Conservation (phyloP, 306 rosid species). For the Malus asiatica region DNA sequence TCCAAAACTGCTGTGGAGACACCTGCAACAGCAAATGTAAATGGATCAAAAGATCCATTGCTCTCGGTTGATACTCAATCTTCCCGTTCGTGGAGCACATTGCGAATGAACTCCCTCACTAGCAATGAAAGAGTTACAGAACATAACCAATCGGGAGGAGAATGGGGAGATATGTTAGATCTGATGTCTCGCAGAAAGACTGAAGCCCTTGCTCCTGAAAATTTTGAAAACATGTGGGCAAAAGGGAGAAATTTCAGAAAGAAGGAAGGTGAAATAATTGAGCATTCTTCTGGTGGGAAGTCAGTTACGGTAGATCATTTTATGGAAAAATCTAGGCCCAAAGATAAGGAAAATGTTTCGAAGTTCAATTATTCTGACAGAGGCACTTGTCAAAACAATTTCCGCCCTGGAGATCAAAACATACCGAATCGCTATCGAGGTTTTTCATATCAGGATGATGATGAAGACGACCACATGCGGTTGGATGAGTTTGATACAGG, state of each 20-base stretch:
- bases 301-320: conserved; percentile 25
- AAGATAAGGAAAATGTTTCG: conserved; percentile 27
- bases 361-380: conserved; percentile 41
- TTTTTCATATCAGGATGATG: conserved; percentile 36
- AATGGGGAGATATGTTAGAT: conserved; percentile 93
- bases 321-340: conserved; percentile 38
- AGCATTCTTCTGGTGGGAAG: conserved; percentile 44
- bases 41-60: conserved; percentile 71
- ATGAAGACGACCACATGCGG: conserved; percentile 29
- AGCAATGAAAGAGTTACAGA: conserved; percentile 44
- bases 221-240: conserved; percentile 89
- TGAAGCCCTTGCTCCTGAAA: conserved; percentile 91
- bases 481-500: conserved; percentile 47
- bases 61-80: conserved; percentile 68
- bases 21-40: conserved; percentile 27
- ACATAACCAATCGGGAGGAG: conserved; percentile 52
- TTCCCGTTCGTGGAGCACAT: conserved; percentile 63
- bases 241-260: conserved; percentile 72
- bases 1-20: conserved; percentile 30
- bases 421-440: conserved; percentile 25
- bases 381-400: conserved; percentile 24
- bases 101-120: conserved; percentile 40
- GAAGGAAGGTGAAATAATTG: conserved; percentile 46
- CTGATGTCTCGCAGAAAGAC: conserved; percentile 75
- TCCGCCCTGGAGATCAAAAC: conserved; percentile 27